A percentile compares a stretch with the other conserved stretches of the same genome.
Evolutionary conservation across 257 asterid genomes (phyloP).

Genomic region (Rehmannia glutinosa): DNA sequence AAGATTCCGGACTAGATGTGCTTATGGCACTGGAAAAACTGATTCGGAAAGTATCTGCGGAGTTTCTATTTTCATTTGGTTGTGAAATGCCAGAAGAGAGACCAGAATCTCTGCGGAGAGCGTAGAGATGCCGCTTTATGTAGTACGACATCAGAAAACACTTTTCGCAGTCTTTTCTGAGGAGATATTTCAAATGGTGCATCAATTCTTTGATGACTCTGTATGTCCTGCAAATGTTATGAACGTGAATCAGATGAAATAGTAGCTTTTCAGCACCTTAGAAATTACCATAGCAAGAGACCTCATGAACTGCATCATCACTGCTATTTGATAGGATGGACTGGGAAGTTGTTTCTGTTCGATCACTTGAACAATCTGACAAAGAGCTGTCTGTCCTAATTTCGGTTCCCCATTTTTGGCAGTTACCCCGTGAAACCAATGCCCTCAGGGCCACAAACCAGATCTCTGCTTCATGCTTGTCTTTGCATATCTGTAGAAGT

Average conservation of each 20-base stretch:
- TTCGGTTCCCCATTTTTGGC: conserved; percentile 45
- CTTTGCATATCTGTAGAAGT: conserved; percentile 66
- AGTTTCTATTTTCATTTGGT: conserved; percentile 36
- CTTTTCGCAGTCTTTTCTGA: conserved; percentile 51
- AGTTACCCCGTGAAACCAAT: conserved; percentile 43
- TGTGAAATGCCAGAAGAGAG: conserved; percentile 33
- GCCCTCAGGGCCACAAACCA: conserved; percentile 65
- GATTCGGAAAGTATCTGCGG: conserved; percentile 39
- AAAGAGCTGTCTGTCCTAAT: conserved; percentile 30
- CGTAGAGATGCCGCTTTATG: conserved; percentile 26
- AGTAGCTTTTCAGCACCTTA: conserved; percentile 1
- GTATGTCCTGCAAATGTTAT: conserved; percentile 35
- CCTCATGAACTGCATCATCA: conserved; percentile 43
- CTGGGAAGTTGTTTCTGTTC: conserved; percentile 36
- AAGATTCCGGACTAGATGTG: conserved; percentile 55
- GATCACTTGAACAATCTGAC: conserved; percentile 42
- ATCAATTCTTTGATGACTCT: conserved; percentile 22
- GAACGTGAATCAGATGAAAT: conserved; percentile 15
- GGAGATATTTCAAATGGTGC: conserved; percentile 37
- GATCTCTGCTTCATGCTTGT: conserved; percentile 70
- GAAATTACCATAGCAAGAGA: conserved; percentile 27
- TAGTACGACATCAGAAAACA: conserved; percentile 46
- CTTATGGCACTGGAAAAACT: conserved; percentile 55
- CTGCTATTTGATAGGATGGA: conserved; percentile 38
- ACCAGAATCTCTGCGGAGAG: conserved; percentile 37